Evolutionary conservation across 164 flowering plant species (phyloP).

Genomic region (Tetrastigma voinierianum): DNA sequence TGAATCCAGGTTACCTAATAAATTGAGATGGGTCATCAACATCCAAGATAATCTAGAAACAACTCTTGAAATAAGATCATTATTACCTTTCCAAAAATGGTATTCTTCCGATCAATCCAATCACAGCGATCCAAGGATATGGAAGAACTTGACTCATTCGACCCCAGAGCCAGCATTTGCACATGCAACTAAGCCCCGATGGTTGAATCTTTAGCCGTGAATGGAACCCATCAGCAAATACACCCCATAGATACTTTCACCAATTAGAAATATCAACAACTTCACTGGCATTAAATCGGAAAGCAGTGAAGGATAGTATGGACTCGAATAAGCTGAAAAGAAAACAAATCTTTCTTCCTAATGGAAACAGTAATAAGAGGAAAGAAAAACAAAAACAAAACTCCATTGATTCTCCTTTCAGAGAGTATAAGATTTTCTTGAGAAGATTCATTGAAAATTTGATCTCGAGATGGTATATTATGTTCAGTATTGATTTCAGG

Average conservation of each 20-base stretch:
- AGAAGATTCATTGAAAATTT: too few relatives aligned
- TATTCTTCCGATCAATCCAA: conserved; percentile 82
- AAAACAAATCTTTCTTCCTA: neutral
- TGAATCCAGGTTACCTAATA: conserved; percentile 87
- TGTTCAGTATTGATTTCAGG: too few relatives aligned
- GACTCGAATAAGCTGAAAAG: neutral
- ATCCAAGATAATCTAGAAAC: neutral
- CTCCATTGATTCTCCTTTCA: too few relatives aligned
- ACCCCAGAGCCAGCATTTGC: conserved; percentile 81
- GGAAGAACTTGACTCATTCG: conserved; percentile 98
- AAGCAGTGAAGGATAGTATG: neutral
- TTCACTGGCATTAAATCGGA: neutral
- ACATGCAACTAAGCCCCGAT: conserved; percentile 90
- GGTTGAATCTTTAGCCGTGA: conserved; percentile 88
- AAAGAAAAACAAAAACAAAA: too few relatives aligned
- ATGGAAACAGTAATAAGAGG: neutral
- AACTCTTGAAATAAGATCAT: neutral
- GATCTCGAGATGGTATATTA: too few relatives aligned
- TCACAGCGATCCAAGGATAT: conserved; percentile 88
- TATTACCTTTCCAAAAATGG: conserved; percentile 92
- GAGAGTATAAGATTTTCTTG: too few relatives aligned
- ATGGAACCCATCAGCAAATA: conserved; percentile 81
- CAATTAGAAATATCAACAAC: conserved; percentile 44
- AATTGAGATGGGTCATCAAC: conserved; percentile 5
- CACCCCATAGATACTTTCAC: conserved; percentile 87